Evolutionary conservation across 2,329 filamentous ascomycete species (phyloP).

Genomic region (Chaetomiaceae sp.): DNA sequence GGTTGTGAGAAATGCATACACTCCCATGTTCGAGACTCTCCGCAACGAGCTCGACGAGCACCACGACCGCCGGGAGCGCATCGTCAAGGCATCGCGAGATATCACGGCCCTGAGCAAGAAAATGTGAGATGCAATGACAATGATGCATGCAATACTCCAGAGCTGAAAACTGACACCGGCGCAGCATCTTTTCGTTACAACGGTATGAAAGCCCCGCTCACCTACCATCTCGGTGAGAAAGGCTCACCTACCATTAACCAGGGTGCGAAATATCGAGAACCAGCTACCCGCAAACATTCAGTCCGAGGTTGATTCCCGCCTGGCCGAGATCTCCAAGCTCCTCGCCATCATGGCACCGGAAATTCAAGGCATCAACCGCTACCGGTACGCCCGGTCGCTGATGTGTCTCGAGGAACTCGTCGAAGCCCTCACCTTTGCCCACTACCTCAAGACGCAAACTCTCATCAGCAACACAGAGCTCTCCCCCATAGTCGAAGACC

Average conservation of each 20-base stretch:
- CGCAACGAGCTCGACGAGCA: conserved; percentile 88
- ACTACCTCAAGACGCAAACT: conserved; percentile 76
- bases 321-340: conserved; percentile 65
- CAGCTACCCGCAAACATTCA: conserved; percentile 64
- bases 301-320: conserved; percentile 65
- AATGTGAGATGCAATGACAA: conserved; percentile 58
- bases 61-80: conserved; percentile 83
- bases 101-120: conserved; percentile 96
- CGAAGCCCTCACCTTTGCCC: conserved; percentile 81
- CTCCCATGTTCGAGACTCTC: conserved; percentile 79
- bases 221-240: not conserved
- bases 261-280: conserved; percentile 59
- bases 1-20: conserved; percentile 46
- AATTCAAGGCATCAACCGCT: conserved; percentile 71
- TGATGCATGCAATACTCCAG: not conserved
- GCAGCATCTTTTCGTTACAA: conserved; percentile 82
- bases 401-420: conserved; percentile 91
- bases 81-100: conserved; percentile 87
- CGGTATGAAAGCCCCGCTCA: conserved; percentile 47
- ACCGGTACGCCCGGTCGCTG: conserved; percentile 76
- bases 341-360: conserved; percentile 68
- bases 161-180: conserved; percentile 5
- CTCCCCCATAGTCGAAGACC: conserved; percentile 40
- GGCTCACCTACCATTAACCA: conserved; percentile 33
- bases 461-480: conserved; percentile 67